phyloP scores from a whole-genome alignment of 768 basidiomycete species.

The Lentinula lateritia region DNA sequence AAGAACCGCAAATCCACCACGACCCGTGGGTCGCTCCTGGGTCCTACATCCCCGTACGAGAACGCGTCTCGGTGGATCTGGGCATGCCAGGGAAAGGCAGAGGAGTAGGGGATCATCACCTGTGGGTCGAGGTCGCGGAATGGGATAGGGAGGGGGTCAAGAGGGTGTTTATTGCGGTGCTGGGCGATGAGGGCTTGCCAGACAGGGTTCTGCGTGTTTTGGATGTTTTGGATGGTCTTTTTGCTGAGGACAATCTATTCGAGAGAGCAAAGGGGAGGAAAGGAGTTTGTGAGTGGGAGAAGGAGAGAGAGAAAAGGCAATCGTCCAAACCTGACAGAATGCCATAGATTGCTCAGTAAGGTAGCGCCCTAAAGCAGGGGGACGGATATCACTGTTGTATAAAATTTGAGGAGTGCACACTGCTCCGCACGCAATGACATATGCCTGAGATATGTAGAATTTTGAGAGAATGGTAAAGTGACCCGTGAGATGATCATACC shows the following conservation, averaged over 20 bases:
- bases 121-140: neutral
- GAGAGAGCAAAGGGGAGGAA: neutral
- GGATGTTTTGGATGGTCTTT: neutral
- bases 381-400: neutral
- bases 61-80: conserved; percentile 32
- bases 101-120: neutral
- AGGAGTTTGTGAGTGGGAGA: neutral
- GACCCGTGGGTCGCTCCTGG: conserved; percentile 21
- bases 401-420: neutral
- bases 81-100: conserved; percentile 23
- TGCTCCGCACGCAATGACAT: neutral
- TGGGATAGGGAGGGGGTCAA: neutral
- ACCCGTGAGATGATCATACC: neutral
- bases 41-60: conserved; percentile 25
- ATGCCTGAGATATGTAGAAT: neutral
- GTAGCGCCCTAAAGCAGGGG: neutral
- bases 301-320: neutral
- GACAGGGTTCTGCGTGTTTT: neutral
- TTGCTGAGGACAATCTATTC: neutral
- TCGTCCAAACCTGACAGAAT: neutral
- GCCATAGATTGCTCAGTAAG: neutral
- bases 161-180: neutral
- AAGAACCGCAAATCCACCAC: conserved; percentile 27
- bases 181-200: neutral
- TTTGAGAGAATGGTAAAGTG: neutral